Conservation (phyloP, 73 alveolate genomes). For the Paraurostyla sp. region DNA sequence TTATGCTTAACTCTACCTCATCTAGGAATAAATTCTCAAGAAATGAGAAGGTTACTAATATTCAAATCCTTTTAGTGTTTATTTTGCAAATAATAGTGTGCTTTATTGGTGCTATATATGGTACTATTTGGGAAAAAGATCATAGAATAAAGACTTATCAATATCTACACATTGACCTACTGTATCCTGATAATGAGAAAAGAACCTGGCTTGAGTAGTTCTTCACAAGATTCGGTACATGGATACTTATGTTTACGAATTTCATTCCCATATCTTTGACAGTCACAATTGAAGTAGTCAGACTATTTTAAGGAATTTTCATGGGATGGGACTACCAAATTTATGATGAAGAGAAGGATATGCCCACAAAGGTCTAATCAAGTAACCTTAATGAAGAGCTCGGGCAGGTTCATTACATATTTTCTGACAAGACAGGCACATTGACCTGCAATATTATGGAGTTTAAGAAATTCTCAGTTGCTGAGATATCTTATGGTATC, state of each 20-base stretch:
- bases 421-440: slow-evolving; percentile 91
- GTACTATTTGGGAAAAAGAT: neutral
- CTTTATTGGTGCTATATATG: neutral
- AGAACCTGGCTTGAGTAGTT: neutral
- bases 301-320: slow-evolving; percentile 79
- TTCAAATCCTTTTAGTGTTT: slow-evolving; percentile 5
- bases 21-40: slow-evolving; percentile 75
- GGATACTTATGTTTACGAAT: slow-evolving; percentile 75
- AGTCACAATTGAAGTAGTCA: slow-evolving; percentile 83
- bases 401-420: slow-evolving; percentile 82
- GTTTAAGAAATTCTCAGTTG: slow-evolving; percentile 76
- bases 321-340: slow-evolving; percentile 73
- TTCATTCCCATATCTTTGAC: slow-evolving; percentile 86
- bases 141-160: neutral
- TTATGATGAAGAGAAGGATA: slow-evolving; percentile 70
- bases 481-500: slow-evolving; percentile 69
- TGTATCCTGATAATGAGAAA: no score
- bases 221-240: slow-evolving; percentile 38
- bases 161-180: no score
- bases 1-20: slow-evolving; percentile 79
- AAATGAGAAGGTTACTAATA: slow-evolving; percentile 71
- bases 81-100: neutral
- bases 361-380: slow-evolving; percentile 75
- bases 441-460: slow-evolving; percentile 83
- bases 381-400: slow-evolving; percentile 87